A percentile compares a stretch with the other conserved stretches of the same genome.
Conservation (phyloP, 2,329 filamentous ascomycete genomes). For the Fusarium luffae region DNA sequence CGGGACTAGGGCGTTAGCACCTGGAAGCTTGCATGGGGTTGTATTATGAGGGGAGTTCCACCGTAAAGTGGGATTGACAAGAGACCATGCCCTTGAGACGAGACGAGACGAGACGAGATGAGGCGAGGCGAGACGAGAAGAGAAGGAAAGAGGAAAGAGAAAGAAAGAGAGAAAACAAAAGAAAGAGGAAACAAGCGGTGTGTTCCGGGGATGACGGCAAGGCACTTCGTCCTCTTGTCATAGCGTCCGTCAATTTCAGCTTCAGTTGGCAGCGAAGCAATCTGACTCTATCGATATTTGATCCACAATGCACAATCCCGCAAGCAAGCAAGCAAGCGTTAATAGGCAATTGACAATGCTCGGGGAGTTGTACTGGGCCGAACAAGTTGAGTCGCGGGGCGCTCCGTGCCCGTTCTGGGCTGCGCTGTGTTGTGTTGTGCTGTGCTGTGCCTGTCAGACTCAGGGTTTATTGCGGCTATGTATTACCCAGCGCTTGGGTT, state of each 20-base stretch:
- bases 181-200: slow-evolving; percentile 35
- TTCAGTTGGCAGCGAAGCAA: slow-evolving; percentile 6
- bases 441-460: slow-evolving; percentile 19
- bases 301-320: neutral
- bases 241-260: slow-evolving; percentile 34
- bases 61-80: slow-evolving; percentile 7
- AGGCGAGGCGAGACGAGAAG: slow-evolving; percentile 13
- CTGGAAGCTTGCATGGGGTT: slow-evolving; percentile 35
- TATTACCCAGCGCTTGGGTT: slow-evolving; percentile 28
- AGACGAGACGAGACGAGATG: slow-evolving; percentile 14
- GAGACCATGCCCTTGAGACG: slow-evolving; percentile 2
- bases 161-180: slow-evolving; percentile 17
- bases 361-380: neutral
- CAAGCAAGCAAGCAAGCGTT: neutral
- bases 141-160: slow-evolving; percentile 5
- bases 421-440: neutral
- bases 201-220: slow-evolving; percentile 24
- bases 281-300: slow-evolving; percentile 6
- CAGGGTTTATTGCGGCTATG: neutral
- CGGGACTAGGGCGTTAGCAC: slow-evolving; percentile 44
- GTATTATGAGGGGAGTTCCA: slow-evolving; percentile 24
- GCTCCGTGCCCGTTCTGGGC: neutral
- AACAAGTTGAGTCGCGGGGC: slow-evolving; percentile 3
- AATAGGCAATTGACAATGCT: neutral
- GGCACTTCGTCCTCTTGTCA: slow-evolving; percentile 11